Evolutionary conservation across 371 early-diverging fungal species (phyloP).

Genomic region (Mucor sp.): DNA sequence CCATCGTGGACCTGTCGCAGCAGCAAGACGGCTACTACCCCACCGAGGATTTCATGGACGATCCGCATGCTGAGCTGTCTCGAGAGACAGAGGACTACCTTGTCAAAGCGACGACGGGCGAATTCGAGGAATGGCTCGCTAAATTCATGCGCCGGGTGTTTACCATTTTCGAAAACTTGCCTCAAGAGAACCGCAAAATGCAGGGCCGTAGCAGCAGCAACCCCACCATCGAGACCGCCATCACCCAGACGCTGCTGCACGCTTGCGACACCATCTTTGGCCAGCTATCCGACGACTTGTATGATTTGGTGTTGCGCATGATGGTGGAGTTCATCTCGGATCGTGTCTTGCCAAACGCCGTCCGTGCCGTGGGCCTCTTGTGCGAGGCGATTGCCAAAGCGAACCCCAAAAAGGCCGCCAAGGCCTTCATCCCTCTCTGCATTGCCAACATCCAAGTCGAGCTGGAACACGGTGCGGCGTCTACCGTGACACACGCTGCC

Average conservation of each 20-base stretch:
- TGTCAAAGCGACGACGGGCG: conserved; percentile 67
- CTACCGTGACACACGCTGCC: conserved; percentile 54
- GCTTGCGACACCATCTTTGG: conserved; percentile 66
- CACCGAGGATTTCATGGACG: conserved; percentile 54
- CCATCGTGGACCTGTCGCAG: conserved; percentile 63
- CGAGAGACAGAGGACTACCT: conserved; percentile 63
- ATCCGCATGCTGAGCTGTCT: conserved; percentile 38
- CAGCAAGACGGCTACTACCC: conserved; percentile 35
- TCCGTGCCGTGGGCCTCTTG: conserved; percentile 63
- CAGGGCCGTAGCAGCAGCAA: conserved; percentile 16
- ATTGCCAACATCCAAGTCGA: conserved; percentile 63
- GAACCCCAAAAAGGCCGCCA: conserved; percentile 56
- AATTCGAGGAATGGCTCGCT: conserved; percentile 87
- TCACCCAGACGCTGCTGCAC: conserved; percentile 50
- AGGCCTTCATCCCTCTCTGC: conserved; percentile 64
- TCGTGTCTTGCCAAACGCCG: conserved; percentile 70
- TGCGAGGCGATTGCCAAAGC: conserved; percentile 49
- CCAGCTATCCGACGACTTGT: conserved; percentile 69
- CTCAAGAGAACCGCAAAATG: conserved; percentile 58
- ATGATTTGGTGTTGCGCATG: conserved; percentile 61
- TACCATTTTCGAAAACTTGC: conserved; percentile 78
- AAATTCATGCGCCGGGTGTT: conserved; percentile 81
- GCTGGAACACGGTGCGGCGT: conserved; percentile 71
- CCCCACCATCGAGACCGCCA: conserved; percentile 43
- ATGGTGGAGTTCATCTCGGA: conserved; percentile 63